These are phyloP conservation scores for Trypanosoma rangeli DNA, from an alignment of 208 protist genomes.

Conservation along the genomic window DNA sequence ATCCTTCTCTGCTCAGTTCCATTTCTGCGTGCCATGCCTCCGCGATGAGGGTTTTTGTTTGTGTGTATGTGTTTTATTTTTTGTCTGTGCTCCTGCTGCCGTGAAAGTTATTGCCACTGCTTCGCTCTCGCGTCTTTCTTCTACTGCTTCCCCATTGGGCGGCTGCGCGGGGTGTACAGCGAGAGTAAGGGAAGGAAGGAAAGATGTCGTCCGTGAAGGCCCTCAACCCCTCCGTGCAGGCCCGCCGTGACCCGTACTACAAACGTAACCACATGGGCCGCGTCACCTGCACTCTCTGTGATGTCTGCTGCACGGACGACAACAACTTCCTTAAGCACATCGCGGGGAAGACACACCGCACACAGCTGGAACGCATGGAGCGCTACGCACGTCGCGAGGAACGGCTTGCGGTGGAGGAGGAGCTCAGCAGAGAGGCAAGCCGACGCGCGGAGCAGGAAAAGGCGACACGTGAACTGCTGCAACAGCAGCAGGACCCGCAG, in stretches of 20 bases:
- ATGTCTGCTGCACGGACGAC: conserved; percentile 77
- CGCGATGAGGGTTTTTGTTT: background rate
- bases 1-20: conserved; percentile 14
- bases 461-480: conserved; percentile 42
- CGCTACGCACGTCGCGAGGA: conserved; percentile 46
- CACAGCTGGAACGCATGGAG: conserved; percentile 66
- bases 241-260: conserved; percentile 62
- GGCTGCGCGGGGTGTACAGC: background rate
- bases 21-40: background rate
- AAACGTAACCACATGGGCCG: conserved; percentile 87
- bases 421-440: conserved; percentile 42
- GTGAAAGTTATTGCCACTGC: no score
- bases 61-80: conserved; percentile 20
- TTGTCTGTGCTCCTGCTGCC: conserved; percentile 17
- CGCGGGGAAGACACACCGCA: conserved; percentile 71
- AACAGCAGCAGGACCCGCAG: conserved; percentile 18
- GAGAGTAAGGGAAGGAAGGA: background rate
- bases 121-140: no score
- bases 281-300: conserved; percentile 77
- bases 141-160: no score
- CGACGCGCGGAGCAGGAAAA: conserved; percentile 46
- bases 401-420: conserved; percentile 66
- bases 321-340: conserved; percentile 82
- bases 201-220: conserved; percentile 37
- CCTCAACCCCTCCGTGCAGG: conserved; percentile 58